These are phyloP conservation scores for Mycosphaerella arachidis DNA, from an alignment of 2,329 filamentous ascomycete genomes.

Conservation along the genomic window DNA sequence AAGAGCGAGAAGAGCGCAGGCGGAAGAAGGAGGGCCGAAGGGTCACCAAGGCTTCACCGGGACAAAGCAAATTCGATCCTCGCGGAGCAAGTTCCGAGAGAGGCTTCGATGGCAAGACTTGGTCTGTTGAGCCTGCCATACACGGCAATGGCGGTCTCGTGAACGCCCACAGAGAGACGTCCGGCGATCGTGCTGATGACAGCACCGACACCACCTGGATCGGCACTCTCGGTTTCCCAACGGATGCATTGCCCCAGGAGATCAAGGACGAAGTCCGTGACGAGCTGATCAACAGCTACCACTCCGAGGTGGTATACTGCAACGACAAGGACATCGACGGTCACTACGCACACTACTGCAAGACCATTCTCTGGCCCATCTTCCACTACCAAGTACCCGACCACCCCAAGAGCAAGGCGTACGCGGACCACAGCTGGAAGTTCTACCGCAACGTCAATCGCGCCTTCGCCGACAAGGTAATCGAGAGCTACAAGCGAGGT, in stretches of 20 bases:
- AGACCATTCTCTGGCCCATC: conserved; percentile 94
- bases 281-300: conserved; percentile 66
- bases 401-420: conserved; percentile 96
- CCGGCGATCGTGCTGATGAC: conserved; percentile 52
- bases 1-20: conserved; percentile 15
- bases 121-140: conserved; percentile 77
- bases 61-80: conserved; percentile 16
- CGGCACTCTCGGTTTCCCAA: conserved; percentile 89
- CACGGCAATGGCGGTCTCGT: conserved; percentile 90
- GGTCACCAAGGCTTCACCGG: conserved; percentile 20
- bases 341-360: conserved; percentile 94
- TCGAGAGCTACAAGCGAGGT: conserved; percentile 87
- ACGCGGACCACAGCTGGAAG: conserved; percentile 88
- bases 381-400: conserved; percentile 98
- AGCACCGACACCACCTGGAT: conserved; percentile 80
- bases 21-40: conserved; percentile 12
- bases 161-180: conserved; percentile 78
- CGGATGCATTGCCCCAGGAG: conserved; percentile 71
- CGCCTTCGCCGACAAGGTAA: conserved; percentile 84
- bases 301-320: conserved; percentile 79
- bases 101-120: conserved; percentile 68
- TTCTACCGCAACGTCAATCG: conserved; percentile 84
- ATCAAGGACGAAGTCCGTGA: conserved; percentile 81
- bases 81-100: conserved; percentile 37
- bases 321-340: conserved; percentile 90